A percentile compares a stretch with the other conserved stretches of the same genome.
phyloP scores from a whole-genome alignment of 768 basidiomycete species.

The Baorangia bicolor region DNA sequence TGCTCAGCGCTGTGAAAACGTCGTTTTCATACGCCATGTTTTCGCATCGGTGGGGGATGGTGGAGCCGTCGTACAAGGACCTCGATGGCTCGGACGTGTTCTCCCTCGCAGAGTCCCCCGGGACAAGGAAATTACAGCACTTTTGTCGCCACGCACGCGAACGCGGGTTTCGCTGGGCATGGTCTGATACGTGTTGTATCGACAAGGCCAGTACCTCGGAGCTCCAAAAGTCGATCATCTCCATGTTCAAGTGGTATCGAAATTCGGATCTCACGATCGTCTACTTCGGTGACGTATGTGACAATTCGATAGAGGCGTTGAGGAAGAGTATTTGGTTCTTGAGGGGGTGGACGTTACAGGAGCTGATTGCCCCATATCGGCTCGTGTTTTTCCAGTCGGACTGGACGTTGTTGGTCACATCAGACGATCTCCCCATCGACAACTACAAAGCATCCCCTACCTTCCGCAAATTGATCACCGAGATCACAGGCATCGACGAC shows the following conservation, averaged over 20 bases:
- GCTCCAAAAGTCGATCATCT: slow-evolving; percentile 28
- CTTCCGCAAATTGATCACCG: slow-evolving; percentile 13
- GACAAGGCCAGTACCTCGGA: slow-evolving; percentile 30
- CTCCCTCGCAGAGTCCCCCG: slow-evolving; percentile 12
- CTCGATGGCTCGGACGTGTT: slow-evolving; percentile 17
- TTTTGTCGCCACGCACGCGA: slow-evolving; percentile 21
- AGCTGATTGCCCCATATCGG: slow-evolving; percentile 26
- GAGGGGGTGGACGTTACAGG: slow-evolving; percentile 27
- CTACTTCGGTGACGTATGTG: slow-evolving; percentile 21
- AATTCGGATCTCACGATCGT: slow-evolving; percentile 26
- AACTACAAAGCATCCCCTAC: slow-evolving; percentile 17
- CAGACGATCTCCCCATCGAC: slow-evolving; percentile 12
- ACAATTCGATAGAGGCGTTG: slow-evolving; percentile 14
- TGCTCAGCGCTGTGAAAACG: slow-evolving; percentile 7
- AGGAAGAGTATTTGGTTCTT: slow-evolving; percentile 25
- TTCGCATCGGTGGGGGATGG: slow-evolving; percentile 24
- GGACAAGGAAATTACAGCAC: slow-evolving; percentile 12
- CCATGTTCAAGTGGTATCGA: slow-evolving; percentile 33
- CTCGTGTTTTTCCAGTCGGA: slow-evolving; percentile 25
- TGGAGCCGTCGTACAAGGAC: slow-evolving; percentile 18
- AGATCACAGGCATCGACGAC: slow-evolving; percentile 21
- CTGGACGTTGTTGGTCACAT: slow-evolving; percentile 20
- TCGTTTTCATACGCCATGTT: slow-evolving; percentile 25
- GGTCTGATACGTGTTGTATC: slow-evolving; percentile 32
- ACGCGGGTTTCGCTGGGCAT: slow-evolving; percentile 25